These are phyloP conservation scores for Cydonia oblonga DNA, from an alignment of 331 rosid species.

Conservation along the genomic window DNA sequence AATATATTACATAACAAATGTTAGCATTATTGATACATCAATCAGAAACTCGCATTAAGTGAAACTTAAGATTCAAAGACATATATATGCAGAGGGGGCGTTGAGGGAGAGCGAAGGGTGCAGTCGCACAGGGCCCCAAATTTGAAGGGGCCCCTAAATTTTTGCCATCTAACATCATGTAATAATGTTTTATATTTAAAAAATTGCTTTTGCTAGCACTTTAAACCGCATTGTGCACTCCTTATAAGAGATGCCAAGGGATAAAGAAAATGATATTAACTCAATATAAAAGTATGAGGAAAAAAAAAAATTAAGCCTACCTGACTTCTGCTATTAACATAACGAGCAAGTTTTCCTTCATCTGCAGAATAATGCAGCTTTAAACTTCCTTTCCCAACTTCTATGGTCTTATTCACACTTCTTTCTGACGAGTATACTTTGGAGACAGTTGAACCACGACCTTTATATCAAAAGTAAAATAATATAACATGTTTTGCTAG, in stretches of 20 bases:
- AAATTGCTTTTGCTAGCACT: no score
- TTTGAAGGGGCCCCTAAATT: no score
- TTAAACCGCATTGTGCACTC: no score
- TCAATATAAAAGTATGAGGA: not conserved
- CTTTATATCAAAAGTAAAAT: constrained; percentile 19
- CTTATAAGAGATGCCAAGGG: not conserved
- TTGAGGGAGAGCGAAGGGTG: no score
- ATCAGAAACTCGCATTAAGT: not conserved
- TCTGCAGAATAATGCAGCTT: constrained; percentile 31
- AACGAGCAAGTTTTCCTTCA: constrained; percentile 30
- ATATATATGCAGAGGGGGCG: no score
- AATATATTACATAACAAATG: not conserved
- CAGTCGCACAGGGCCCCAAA: no score
- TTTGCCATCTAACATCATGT: no score
- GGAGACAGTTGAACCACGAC: constrained; percentile 39
- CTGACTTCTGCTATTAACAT: constrained; percentile 21
- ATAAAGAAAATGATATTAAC: not conserved
- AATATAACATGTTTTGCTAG: constrained; percentile 3
- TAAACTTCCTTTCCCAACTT: constrained; percentile 41
- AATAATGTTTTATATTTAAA: no score
- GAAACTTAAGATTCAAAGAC: not conserved
- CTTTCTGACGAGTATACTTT: constrained; percentile 13
- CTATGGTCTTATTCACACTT: constrained; percentile 13
- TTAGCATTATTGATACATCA: not conserved
- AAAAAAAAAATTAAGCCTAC: constrained; percentile 8